Conservation (phyloP, 2,329 filamentous ascomycete genomes). For the Macroventuria anomochaeta region DNA sequence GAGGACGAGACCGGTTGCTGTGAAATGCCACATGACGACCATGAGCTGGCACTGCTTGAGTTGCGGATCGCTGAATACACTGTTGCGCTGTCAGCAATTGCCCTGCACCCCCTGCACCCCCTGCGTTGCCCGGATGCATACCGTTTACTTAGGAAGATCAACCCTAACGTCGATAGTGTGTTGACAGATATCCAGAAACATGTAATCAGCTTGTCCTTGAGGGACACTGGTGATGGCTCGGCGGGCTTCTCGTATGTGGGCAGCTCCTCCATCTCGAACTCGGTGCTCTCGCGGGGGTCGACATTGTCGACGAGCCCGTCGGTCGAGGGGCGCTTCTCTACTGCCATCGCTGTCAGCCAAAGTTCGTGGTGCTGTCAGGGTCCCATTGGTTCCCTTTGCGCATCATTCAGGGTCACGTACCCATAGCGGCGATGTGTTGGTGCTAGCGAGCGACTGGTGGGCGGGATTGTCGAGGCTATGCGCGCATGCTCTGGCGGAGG, state of each 20-base stretch:
- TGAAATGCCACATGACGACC: slow-evolving; percentile 58
- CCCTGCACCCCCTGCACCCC: neutral
- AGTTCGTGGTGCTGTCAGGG: neutral
- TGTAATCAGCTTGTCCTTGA: slow-evolving; percentile 49
- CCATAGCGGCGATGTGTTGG: slow-evolving; percentile 32
- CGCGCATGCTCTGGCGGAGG: slow-evolving; percentile 30
- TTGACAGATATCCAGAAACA: slow-evolving; percentile 53
- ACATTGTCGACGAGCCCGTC: slow-evolving; percentile 49
- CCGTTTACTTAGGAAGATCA: slow-evolving; percentile 57
- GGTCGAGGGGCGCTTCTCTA: slow-evolving; percentile 48
- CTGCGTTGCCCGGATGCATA: slow-evolving; percentile 25
- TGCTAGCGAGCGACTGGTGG: slow-evolving; percentile 31
- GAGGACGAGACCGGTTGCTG: slow-evolving; percentile 53
- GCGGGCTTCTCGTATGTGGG: slow-evolving; percentile 43
- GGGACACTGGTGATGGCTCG: slow-evolving; percentile 35
- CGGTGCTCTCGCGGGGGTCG: slow-evolving; percentile 40
- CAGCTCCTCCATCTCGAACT: slow-evolving; percentile 43
- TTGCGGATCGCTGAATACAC: slow-evolving; percentile 54
- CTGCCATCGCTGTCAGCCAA: slow-evolving; percentile 30
- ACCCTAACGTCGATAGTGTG: slow-evolving; percentile 52
- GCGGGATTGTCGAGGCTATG: slow-evolving; percentile 28
- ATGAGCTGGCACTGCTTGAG: slow-evolving; percentile 55
- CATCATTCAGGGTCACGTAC: slow-evolving; percentile 26
- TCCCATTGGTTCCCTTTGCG: neutral
- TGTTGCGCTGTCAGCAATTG: slow-evolving; percentile 38